These are phyloP conservation scores for Ceratobasidium theobromae DNA, from an alignment of 1,284 basidiomycete genomes.

Conservation along the genomic window DNA sequence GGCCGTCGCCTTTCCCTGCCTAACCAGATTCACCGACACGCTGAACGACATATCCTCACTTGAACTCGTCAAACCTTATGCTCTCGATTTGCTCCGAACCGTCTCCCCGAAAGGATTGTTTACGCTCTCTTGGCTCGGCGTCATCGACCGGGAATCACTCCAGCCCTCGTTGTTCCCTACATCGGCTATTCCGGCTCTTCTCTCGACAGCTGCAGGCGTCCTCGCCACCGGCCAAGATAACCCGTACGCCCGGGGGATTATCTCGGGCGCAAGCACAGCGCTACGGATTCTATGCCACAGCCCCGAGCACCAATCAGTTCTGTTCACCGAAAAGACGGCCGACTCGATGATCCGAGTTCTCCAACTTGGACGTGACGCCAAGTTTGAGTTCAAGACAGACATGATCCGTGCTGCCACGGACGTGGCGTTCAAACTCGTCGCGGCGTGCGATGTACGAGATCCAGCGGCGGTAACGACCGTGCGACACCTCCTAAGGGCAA, in stretches of 20 bases:
- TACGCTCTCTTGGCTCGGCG: slow-evolving; percentile 11
- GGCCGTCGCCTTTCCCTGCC: slow-evolving; percentile 15
- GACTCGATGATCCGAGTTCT: slow-evolving; percentile 8
- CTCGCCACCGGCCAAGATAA: slow-evolving; percentile 21
- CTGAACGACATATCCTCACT: slow-evolving; percentile 12
- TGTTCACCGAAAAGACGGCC: slow-evolving; percentile 14
- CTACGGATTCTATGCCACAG: slow-evolving; percentile 14
- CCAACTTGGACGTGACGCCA: slow-evolving; percentile 21
- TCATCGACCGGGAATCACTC: slow-evolving; percentile 11
- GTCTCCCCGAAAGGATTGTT: slow-evolving; percentile 16
- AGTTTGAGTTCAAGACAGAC: slow-evolving; percentile 31
- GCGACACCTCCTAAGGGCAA: neutral
- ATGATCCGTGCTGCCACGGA: slow-evolving; percentile 30
- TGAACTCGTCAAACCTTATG: neutral
- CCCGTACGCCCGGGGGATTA: slow-evolving; percentile 23
- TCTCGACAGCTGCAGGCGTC: slow-evolving; percentile 9
- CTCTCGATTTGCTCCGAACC: slow-evolving; percentile 1
- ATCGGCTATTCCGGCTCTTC: slow-evolving; percentile 10
- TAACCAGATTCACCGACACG: slow-evolving; percentile 23
- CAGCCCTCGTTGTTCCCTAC: slow-evolving; percentile 7
- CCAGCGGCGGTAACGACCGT: slow-evolving; percentile 2
- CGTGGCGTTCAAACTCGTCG: slow-evolving; percentile 6
- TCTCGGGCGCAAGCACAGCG: slow-evolving; percentile 7
- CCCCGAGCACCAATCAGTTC: slow-evolving; percentile 6
- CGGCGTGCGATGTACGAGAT: slow-evolving; percentile 1